These are phyloP conservation scores for Stipa capillata DNA, from an alignment of 176 grass and related monocot species.

Conservation along the genomic window DNA sequence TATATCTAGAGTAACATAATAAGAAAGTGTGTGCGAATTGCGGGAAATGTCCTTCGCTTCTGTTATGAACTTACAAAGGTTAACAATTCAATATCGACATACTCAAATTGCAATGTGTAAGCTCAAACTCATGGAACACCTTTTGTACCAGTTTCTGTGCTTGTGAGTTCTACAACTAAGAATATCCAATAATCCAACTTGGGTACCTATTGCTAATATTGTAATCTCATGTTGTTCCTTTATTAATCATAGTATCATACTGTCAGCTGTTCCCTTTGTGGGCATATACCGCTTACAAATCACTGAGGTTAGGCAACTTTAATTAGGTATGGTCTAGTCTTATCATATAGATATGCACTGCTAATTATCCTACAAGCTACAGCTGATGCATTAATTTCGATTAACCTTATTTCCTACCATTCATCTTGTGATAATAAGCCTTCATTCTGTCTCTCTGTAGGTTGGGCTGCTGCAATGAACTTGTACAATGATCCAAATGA, in stretches of 20 bases:
- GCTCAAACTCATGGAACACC: background rate
- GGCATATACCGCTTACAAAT: background rate
- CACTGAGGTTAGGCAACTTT: background rate
- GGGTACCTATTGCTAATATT: background rate
- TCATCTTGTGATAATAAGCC: background rate
- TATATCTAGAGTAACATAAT: background rate
- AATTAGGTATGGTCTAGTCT: background rate
- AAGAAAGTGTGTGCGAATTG: background rate
- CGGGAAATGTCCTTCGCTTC: background rate
- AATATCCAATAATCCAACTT: background rate
- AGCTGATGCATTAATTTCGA: background rate
- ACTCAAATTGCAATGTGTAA: background rate
- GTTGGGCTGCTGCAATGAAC: slow-evolving; percentile 47
- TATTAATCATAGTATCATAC: background rate
- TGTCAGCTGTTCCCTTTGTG: background rate
- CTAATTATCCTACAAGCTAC: background rate
- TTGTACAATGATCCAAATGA: slow-evolving; percentile 47
- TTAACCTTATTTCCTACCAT: background rate
- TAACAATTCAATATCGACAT: background rate
- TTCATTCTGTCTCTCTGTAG: slow-evolving; percentile 3
- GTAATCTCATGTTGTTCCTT: slow-evolving; percentile 4
- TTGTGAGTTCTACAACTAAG: background rate
- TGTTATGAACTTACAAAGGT: background rate
- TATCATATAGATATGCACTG: background rate
- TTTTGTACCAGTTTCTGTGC: background rate